phyloP scores from a whole-genome alignment of 2,329 filamentous ascomycete genomes.

The Ophiostoma angusticollis region DNA sequence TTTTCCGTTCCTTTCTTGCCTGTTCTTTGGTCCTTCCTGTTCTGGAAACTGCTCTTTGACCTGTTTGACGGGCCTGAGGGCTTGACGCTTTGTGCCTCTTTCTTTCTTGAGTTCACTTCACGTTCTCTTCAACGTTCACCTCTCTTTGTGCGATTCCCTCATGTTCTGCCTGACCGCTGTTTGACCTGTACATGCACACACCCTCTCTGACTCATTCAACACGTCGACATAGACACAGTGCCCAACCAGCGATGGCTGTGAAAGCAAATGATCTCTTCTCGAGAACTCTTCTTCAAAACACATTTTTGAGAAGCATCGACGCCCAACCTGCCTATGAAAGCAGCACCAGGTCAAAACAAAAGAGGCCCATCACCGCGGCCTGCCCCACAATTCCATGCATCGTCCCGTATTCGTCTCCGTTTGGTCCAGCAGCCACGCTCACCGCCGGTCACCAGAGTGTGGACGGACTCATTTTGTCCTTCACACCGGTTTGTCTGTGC shows the following conservation, averaged over 20 bases:
- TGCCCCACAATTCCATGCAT: slow-evolving; percentile 3
- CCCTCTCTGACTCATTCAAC: too few relatives aligned
- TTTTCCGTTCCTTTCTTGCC: not conserved
- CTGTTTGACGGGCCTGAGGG: not conserved
- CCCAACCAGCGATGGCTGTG: not conserved
- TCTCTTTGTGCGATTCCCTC: not conserved
- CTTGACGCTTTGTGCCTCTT: not conserved
- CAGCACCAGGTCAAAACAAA: too few relatives aligned
- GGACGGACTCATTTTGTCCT: too few relatives aligned
- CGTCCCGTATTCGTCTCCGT: slow-evolving; percentile 3
- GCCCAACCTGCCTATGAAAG: too few relatives aligned
- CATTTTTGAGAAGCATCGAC: too few relatives aligned
- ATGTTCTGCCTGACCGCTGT: too few relatives aligned
- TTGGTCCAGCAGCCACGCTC: not conserved
- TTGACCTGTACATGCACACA: too few relatives aligned
- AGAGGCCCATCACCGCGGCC: too few relatives aligned
- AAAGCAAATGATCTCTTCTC: too few relatives aligned
- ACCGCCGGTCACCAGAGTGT: slow-evolving; percentile 1
- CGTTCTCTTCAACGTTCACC: not conserved
- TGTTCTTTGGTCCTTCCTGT: slow-evolving; percentile 2
- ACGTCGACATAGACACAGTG: too few relatives aligned
- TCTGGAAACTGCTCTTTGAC: not conserved
- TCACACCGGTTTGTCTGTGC: too few relatives aligned
- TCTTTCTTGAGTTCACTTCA: not conserved
- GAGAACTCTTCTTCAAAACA: too few relatives aligned